phyloP scores from a whole-genome alignment of 768 basidiomycete genomes.

The Sporobolomyces pararoseus region DNA sequence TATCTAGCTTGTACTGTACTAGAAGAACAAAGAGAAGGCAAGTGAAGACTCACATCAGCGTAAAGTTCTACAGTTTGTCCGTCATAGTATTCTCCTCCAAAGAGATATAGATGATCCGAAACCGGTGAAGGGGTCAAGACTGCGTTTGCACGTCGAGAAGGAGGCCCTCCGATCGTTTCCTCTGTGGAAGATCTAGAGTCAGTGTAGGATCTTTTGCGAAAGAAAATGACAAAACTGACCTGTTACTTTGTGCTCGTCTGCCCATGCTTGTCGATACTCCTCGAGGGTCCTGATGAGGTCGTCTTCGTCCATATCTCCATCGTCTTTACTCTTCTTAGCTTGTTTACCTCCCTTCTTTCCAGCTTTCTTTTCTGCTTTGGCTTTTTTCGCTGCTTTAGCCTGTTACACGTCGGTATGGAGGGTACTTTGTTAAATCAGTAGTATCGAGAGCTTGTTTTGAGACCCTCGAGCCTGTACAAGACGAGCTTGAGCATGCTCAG shows the following conservation, averaged over 20 bases:
- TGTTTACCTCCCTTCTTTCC: conserved; percentile 59
- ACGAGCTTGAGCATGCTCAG: neutral
- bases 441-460: no score
- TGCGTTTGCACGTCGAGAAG: conserved; percentile 75
- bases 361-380: conserved; percentile 57
- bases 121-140: conserved; percentile 74
- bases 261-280: conserved; percentile 67
- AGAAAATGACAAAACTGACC: conserved; percentile 8
- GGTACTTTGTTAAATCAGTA: no score
- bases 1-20: no score
- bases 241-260: conserved; percentile 55
- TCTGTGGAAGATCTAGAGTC: conserved; percentile 68
- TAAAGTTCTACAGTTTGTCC: conserved; percentile 64
- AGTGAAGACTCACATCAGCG: conserved; percentile 43
- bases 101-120: conserved; percentile 64
- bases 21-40: neutral
- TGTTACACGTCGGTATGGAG: conserved; percentile 48
- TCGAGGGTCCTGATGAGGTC: conserved; percentile 82
- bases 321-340: conserved; percentile 50
- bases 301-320: conserved; percentile 55
- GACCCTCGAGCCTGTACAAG: neutral
- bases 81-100: conserved; percentile 74
- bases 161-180: conserved; percentile 76
- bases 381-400: conserved; percentile 57
- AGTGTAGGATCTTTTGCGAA: neutral